These are phyloP conservation scores for Fomitopsis pinicola DNA, from an alignment of 1,284 basidiomycete species.

Conservation along the genomic window DNA sequence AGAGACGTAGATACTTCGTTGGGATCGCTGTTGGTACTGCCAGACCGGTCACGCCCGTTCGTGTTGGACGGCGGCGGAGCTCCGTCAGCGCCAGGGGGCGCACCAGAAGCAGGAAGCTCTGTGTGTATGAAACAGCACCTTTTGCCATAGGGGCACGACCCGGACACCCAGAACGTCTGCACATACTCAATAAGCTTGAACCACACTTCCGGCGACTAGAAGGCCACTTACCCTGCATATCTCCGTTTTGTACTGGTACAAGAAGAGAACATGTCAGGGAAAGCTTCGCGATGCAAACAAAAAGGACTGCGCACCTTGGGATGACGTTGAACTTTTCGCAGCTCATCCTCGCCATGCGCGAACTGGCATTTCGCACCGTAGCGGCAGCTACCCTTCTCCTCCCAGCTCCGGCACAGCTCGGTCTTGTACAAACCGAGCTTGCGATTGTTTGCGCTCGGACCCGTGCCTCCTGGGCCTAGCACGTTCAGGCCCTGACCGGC, in stretches of 20 bases:
- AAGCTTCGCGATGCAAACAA: conserved; percentile 3
- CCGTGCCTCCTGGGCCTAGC: conserved; percentile 33
- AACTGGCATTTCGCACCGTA: conserved; percentile 88
- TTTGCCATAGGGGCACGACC: conserved; percentile 87
- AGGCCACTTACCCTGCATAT: conserved; percentile 70
- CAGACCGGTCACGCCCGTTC: conserved; percentile 63
- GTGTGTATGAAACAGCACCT: conserved; percentile 90
- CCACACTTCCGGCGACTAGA: conserved; percentile 8
- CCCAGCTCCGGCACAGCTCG: conserved; percentile 89
- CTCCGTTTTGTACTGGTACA: conserved; percentile 80
- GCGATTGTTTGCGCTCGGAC: conserved; percentile 83
- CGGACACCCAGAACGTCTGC: conserved; percentile 88
- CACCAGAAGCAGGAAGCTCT: conserved; percentile 63
- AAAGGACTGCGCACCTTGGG: conserved; percentile 58
- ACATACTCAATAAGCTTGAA: conserved; percentile 11
- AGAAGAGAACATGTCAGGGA: conserved; percentile 6
- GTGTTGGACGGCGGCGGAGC: conserved; percentile 43
- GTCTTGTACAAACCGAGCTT: conserved; percentile 91
- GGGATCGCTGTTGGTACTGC: conserved; percentile 71
- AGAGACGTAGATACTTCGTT: conserved; percentile 65
- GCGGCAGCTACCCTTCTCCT: conserved; percentile 86
- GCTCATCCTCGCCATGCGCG: conserved; percentile 85
- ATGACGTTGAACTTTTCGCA: conserved; percentile 77
- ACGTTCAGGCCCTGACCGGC: conserved; percentile 36
- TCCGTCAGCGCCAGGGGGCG: conserved; percentile 45